Base-by-base conservation (phyloP, 805 yeast species). In the Ogataea philodendri region DNA sequence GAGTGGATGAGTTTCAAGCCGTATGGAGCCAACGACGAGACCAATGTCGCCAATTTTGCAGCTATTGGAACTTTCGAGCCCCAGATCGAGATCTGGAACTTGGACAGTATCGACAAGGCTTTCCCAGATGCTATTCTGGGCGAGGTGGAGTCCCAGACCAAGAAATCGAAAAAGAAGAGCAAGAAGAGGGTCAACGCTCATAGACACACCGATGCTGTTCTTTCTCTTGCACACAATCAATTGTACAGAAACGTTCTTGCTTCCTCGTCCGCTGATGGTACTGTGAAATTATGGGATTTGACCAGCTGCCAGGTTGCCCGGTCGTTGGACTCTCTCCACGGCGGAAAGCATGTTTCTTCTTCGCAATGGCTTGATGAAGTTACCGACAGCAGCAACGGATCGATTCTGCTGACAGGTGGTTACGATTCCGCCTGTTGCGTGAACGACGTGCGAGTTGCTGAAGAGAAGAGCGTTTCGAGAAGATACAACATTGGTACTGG, bases 11-110 rank as follows among this genome's bases (percentile, higher is more conserved):
- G 86, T 60, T 84, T 73, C 59, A 72, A 69, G 43, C 90, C 94
- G 20, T 74, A 69, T 9, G 66, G 60, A 14, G 49, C 62, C 9
- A 66, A 67, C 22, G 66, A 66, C 26, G 64, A 63, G 15, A 47
- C 55, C 3, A 73, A 76, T 42, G 64, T 78, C 19, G 96, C 95
- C 8, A 93, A 88, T 62, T 88, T 86, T 62, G 97, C 95, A 2
- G 98, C 98, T 9, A 70, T 93, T 46, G 97, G 97, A 57, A 85
- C 97, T 2, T 90, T 93, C 59, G 97, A 90, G 51, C 98, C 98
- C 25, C 94, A 84, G 56, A 90, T 93, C 61, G 98, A 93, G 65
- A 74, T 93, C 43, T 93, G 97, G 97, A 88, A 93, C 62, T 68
- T 93, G 53, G 98, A 93, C 59, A 79, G 82, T 45, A 69, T 90